phyloP scores from a whole-genome alignment of 805 yeast genomes.

The Candida fluviatilis region DNA sequence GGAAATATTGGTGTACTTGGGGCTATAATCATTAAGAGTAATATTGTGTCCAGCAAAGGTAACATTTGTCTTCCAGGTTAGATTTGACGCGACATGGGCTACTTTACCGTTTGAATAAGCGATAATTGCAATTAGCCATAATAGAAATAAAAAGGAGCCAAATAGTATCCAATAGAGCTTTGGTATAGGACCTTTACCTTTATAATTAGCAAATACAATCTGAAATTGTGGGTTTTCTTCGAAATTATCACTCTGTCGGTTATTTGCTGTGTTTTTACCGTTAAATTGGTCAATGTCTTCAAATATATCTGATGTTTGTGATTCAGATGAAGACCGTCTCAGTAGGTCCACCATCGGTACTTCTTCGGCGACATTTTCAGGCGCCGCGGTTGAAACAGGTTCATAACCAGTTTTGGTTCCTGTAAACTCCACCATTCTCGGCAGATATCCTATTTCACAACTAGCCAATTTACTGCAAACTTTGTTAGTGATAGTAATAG shows the following conservation, averaged over 20 bases:
- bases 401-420: neutral
- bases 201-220: conserved; percentile 13
- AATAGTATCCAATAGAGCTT: conserved; percentile 7
- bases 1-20: conserved; percentile 23
- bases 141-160: conserved; percentile 5
- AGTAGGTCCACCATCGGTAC: conserved; percentile 2
- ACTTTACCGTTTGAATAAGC: conserved; percentile 23
- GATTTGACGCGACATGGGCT: conserved; percentile 15
- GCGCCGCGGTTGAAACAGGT: neutral
- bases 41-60: conserved; percentile 23
- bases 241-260: conserved; percentile 15
- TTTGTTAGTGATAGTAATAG: too few relatives aligned
- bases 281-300: conserved; percentile 22
- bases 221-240: conserved; percentile 20
- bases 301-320: conserved; percentile 24
- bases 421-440: neutral
- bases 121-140: conserved; percentile 27
- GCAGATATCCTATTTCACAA: neutral
- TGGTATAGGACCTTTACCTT: conserved; percentile 8
- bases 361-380: neutral
- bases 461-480: too few relatives aligned
- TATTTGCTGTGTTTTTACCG: conserved; percentile 4
- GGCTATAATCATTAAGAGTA: conserved; percentile 26
- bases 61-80: conserved; percentile 18
- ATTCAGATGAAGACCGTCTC: conserved; percentile 12